phyloP scores from a whole-genome alignment of 805 yeast species.

The Ogataea wickerhamii region DNA sequence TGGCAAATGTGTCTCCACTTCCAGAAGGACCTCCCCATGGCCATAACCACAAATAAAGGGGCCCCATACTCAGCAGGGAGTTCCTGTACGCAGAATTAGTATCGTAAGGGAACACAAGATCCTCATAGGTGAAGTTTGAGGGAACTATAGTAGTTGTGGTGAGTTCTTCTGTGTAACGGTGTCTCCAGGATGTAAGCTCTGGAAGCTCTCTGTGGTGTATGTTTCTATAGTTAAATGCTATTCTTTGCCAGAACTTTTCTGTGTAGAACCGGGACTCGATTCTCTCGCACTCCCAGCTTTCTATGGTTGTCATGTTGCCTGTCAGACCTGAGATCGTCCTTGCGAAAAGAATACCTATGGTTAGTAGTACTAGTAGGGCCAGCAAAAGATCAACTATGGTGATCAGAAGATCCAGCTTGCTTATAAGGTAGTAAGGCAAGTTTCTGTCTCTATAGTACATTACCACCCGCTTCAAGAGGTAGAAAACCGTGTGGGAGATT shows the following conservation, averaged over 20 bases:
- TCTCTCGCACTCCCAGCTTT: constrained; percentile 88
- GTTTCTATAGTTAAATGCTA: constrained; percentile 40
- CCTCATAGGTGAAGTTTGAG: constrained; percentile 50
- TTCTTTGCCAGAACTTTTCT: constrained; percentile 50
- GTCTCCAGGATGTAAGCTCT: constrained; percentile 44
- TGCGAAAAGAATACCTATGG: constrained; percentile 55
- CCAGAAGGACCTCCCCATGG: constrained; percentile 68
- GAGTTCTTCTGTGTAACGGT: constrained; percentile 21
- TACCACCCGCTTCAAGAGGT: constrained; percentile 38
- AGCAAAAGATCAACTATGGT: constrained; percentile 54
- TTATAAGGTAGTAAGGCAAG: constrained; percentile 54
- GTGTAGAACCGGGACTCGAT: constrained; percentile 60
- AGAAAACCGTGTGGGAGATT: constrained; percentile 43
- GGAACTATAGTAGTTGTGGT: constrained; percentile 21
- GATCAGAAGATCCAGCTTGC: constrained; percentile 49
- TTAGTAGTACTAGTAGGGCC: constrained; percentile 54
- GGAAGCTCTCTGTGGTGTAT: constrained; percentile 41
- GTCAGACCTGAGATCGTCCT: constrained; percentile 58
- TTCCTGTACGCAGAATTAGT: constrained; percentile 54
- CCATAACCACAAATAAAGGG: constrained; percentile 58
- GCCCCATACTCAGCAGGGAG: constrained; percentile 53
- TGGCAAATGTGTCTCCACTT: constrained; percentile 55
- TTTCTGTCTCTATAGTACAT: constrained; percentile 46
- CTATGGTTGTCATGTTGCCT: constrained; percentile 83
- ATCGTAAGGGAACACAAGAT: constrained; percentile 82